Base-by-base conservation (phyloP, 129 eudicot genomes). In the Arctium lappa region DNA sequence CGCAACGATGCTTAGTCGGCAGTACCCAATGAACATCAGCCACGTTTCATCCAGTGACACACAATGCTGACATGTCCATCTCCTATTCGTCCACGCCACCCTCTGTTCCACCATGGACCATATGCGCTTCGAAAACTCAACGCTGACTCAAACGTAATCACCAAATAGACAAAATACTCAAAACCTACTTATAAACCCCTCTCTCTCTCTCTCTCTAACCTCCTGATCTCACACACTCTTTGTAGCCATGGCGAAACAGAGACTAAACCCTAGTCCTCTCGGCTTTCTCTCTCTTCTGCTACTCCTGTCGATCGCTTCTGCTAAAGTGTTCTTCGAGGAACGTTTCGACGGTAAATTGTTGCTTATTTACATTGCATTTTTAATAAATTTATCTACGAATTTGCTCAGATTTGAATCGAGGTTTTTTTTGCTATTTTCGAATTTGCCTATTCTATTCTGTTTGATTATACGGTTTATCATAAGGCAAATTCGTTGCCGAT, bases 251-350 rank as follows among this genome's bases (percentile, higher is more conserved):
- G 91, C 89, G 87, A 66, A 48, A 11, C 79, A 10, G 74, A 68
- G 88, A 69, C 82, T 72, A 69, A 83, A 77, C 87, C 83, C 72
- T 87, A 53, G 31, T 63, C 8, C 72, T 82, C 56, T 85, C 88
- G 75, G 83, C 79, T 50, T 66, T 73, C 78, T 85, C 50, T 1
- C 72, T 9, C 78, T 79, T 15, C 77, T 87, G 65, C 79, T 84
- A 40, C 85, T 86, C 63, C 63, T 92, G 56, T 85, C 90, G 63
- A 50, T 82, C 76, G 69, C 69, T 36, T 88, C 93, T 3, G 89
- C 97, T 6, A 72, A 84, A 48, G 87, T 89, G 38, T 76, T 89
- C 90, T 89, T 92, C 89, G 93, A 92, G 80, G 97, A 92, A 72
- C 97, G 93, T 37, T 92, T 92, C 39, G 86, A 82, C 34, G 97